A percentile compares a stretch with the other conserved stretches of the same genome.
Evolutionary conservation across 1,284 basidiomycete species (phyloP).

Genomic region (Jaminaea rosea): DNA sequence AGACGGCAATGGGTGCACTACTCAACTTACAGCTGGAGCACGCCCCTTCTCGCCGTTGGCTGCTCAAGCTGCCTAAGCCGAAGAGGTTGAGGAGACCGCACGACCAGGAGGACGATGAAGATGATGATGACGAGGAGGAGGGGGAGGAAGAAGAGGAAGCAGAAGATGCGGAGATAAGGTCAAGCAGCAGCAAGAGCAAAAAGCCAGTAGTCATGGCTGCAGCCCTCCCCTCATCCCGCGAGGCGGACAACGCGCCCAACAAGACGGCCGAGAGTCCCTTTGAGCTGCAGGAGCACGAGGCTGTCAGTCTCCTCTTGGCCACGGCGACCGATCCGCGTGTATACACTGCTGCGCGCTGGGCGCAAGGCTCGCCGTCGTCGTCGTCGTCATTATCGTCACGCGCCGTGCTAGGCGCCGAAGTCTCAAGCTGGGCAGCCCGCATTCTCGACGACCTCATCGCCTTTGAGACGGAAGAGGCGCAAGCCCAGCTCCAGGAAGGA

Average conservation of each 20-base stretch:
- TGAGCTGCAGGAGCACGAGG: background rate
- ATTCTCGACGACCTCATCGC: slow-evolving; percentile 9
- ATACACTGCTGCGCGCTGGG: slow-evolving; percentile 22
- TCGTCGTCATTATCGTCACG: slow-evolving; percentile 9
- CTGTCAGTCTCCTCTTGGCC: background rate
- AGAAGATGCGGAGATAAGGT: no score
- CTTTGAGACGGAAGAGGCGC: background rate
- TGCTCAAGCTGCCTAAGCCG: slow-evolving; percentile 3
- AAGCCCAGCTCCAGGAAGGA: no score
- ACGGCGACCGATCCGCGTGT: slow-evolving; percentile 10
- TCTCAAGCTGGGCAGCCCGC: slow-evolving; percentile 8
- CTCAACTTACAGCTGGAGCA: slow-evolving; percentile 70
- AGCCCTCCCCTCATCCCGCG: no score
- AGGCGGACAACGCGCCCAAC: no score
- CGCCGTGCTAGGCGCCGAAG: slow-evolving; percentile 5
- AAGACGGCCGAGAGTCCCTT: no score
- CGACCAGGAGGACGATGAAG: background rate
- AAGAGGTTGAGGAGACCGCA: background rate
- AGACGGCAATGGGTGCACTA: slow-evolving; percentile 68
- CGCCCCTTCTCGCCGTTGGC: slow-evolving; percentile 47
- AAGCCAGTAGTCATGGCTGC: no score
- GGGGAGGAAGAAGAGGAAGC: background rate
- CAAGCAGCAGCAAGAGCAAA: no score
- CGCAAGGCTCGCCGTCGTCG: no score
- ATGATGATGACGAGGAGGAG: background rate